Evolutionary conservation across 805 yeast genomes (phyloP), one percentile per base, ranked within the genome.

Genomic region (Ogataea saltuana): DNA sequence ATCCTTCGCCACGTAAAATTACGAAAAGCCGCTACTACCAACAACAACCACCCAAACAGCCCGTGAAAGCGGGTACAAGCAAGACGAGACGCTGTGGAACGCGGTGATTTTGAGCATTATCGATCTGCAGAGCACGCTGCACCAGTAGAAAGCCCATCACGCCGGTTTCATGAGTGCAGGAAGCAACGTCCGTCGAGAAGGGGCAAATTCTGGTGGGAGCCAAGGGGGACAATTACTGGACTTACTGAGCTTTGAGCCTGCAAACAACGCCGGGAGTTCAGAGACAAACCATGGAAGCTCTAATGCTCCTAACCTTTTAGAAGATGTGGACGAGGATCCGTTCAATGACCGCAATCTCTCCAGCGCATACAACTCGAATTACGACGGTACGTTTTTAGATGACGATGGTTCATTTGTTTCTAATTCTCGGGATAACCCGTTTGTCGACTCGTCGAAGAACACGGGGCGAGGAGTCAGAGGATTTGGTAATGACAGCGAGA

Each of bases 321-420:
- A 17, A n/a, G 45, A 46, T 26, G 18, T 33, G n/a, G 37, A 35
- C 21, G 44, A 31, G 13, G 50, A 48, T 31, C 54, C 51, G 6
- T 53, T 51, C 26, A 37, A 36, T 35, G 50, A 46, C 17, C 45
- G 32, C 6, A 43, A 46, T 20, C 20, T 48, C 2, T 25, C 48
- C n/a, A 45, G 52, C 21, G 55, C 59, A 5, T 55, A 54, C 39
- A 50, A 44, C 21, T 45, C 50, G 17, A 51, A 46, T 30, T 47
- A 47, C 33, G 58, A 46, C 25, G 41, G 41, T 2, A 25, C 6
- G n/a, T 40, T 48, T 15, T 34, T 49, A 8, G 45, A n/a, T n/a
- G n/a, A 42, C 16, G 33, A 44, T 8, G 33, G 29, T 23, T 48
- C 48, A 7, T 15, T 45, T n/a, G 12, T 23, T 5, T 37, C 49